These are phyloP conservation scores for Synura sp. DNA, from an alignment of 352 stramenopile species.

Conservation along the genomic window DNA sequence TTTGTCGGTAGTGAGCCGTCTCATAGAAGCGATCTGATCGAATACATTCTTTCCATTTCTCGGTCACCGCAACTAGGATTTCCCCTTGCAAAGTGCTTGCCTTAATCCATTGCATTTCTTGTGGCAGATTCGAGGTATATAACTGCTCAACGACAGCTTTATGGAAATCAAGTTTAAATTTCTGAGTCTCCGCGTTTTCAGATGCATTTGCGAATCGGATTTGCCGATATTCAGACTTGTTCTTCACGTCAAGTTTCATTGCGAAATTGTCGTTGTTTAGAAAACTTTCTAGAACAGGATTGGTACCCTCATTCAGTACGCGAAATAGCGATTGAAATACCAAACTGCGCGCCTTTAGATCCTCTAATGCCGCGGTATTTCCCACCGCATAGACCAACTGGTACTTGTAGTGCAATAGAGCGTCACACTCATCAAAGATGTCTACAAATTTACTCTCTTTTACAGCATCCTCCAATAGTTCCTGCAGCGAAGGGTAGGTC, in stretches of 20 bases:
- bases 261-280: constrained; percentile 44
- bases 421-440: constrained; percentile 76
- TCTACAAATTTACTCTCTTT: constrained; percentile 60
- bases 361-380: constrained; percentile 46
- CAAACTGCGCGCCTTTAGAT: constrained; percentile 56
- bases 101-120: constrained; percentile 63
- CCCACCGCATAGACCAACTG: constrained; percentile 78
- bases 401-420: constrained; percentile 72
- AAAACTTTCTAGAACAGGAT: constrained; percentile 55
- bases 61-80: constrained; percentile 53
- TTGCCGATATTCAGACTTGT: background rate
- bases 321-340: too few species aligned
- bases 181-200: constrained; percentile 54
- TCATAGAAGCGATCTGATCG: constrained; percentile 44
- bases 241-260: constrained; percentile 23
- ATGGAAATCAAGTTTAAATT: too few species aligned
- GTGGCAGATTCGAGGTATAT: constrained; percentile 57
- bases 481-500: constrained; percentile 1
- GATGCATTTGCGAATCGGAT: constrained; percentile 25
- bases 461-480: constrained; percentile 49
- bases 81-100: constrained; percentile 44
- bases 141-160: constrained; percentile 62
- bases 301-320: constrained; percentile 60
- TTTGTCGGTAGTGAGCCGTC: constrained; percentile 46
- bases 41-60: constrained; percentile 48